Percentiles rank a stretch among this genome's conserved stretches.
phyloP scores from a whole-genome alignment of 2,329 filamentous ascomycete species.

The Colletotrichum shisoi region DNA sequence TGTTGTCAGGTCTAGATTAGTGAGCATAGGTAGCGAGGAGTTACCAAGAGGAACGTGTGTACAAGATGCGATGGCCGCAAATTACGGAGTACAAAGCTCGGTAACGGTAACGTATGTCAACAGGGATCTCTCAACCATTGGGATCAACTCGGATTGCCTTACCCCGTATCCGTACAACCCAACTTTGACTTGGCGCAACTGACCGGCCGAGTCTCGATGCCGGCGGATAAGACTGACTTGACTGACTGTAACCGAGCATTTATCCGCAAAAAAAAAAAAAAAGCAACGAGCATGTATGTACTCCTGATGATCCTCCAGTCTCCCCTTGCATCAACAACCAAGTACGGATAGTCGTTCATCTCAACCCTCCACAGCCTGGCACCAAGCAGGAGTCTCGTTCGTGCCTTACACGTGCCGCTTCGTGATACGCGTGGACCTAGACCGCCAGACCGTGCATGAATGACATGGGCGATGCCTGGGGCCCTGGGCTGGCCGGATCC shows the following conservation, averaged over 20 bases:
- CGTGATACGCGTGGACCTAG: slow-evolving; percentile 11
- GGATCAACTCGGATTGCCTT: too few species aligned
- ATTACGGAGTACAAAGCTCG: too few species aligned
- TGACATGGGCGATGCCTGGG: slow-evolving; percentile 15
- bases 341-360: not conserved
- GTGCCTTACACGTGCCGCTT: slow-evolving; percentile 1
- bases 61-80: too few species aligned
- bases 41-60: too few species aligned
- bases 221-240: not conserved
- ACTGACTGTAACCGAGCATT: not conserved
- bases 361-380: not conserved
- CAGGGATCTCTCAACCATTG: too few species aligned
- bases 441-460: slow-evolving; percentile 19
- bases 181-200: not conserved
- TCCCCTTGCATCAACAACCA: not conserved
- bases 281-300: not conserved
- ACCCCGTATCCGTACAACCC: too few species aligned
- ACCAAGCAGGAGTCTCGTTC: not conserved
- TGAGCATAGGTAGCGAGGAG: not conserved
- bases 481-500: slow-evolving; percentile 12
- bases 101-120: too few species aligned
- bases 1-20: too few species aligned
- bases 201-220: not conserved
- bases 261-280: not conserved
- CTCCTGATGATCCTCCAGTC: too few species aligned